These are phyloP conservation scores for Komagataella ulmi DNA, from an alignment of 805 yeast genomes.

Conservation along the genomic window DNA sequence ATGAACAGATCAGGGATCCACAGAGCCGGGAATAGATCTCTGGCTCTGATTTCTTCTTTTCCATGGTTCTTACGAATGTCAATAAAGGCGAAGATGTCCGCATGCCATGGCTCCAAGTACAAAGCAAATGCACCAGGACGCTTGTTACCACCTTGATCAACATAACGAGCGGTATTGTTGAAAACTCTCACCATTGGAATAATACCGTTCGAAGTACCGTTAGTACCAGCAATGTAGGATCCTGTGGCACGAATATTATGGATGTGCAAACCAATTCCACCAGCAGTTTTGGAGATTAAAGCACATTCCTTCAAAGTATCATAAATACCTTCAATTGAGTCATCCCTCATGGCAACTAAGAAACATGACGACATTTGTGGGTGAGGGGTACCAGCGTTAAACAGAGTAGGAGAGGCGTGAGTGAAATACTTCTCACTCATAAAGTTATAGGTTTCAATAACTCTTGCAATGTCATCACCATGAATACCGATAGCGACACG, in stretches of 20 bases:
- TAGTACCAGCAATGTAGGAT: slow-evolving; percentile 48
- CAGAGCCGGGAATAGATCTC: slow-evolving; percentile 49
- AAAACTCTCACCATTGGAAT: slow-evolving; percentile 53
- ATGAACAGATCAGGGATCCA: slow-evolving; percentile 54
- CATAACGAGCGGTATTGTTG: slow-evolving; percentile 51
- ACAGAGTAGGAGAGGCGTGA: slow-evolving; percentile 50
- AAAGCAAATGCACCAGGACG: slow-evolving; percentile 55
- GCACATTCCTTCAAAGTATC: slow-evolving; percentile 50
- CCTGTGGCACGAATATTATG: slow-evolving; percentile 49
- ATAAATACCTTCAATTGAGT: slow-evolving; percentile 50
- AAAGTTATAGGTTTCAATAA: slow-evolving; percentile 40
- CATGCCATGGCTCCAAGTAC: slow-evolving; percentile 52
- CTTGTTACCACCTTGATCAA: slow-evolving; percentile 55
- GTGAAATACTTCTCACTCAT: slow-evolving; percentile 49
- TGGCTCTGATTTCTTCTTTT: slow-evolving; percentile 48
- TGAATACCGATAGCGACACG: slow-evolving; percentile 51
- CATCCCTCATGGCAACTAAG: slow-evolving; percentile 50
- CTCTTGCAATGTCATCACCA: slow-evolving; percentile 36
- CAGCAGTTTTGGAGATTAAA: slow-evolving; percentile 47
- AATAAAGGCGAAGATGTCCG: slow-evolving; percentile 44
- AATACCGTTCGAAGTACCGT: slow-evolving; percentile 50
- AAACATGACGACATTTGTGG: slow-evolving; percentile 54
- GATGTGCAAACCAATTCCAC: slow-evolving; percentile 51
- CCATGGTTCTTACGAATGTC: slow-evolving; percentile 53
- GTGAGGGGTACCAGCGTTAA: slow-evolving; percentile 48